Base-by-base conservation (phyloP, 345 rosid species). In the Carallia pectinifolia region DNA sequence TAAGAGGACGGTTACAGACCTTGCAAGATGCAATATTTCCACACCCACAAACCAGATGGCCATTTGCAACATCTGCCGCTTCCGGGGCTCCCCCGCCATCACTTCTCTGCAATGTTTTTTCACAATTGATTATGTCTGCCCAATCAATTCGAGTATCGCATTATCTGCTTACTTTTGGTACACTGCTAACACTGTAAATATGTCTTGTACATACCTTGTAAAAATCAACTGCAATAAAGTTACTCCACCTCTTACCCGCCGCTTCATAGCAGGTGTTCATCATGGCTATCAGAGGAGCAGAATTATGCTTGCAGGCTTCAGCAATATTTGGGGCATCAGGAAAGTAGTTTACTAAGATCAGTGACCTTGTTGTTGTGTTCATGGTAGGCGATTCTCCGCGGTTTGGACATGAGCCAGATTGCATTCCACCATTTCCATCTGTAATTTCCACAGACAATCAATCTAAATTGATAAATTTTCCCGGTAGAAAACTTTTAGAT, bases 171-270 rank as follows among this genome's bases (percentile, higher is more conserved):
- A 44, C 48, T 9, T 3, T 44, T 15, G 3, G 50, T 15, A 44
- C 3, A 44, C 50, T 3, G 16, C 12, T 44, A 40, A 38, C 5
- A 44, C 5, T 13, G 17, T 44, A 44, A 12, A 44, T 12, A 44
- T 5, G 7, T 18, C 9, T 17, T 54, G 13, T 61, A 56, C 16
- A 56, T 56, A 77, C 77, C 80, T 52, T 72, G 67, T 72, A 77
- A 48, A 64, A 72, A 58, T 72, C 81, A 62, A 77, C 77, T 7
- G 81, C 73, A 34, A 77, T 68, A 76, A 77, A 77, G 69, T 77
- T 72, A 39, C 74, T 63, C 81, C 81, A 77, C 16, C 81, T 66
- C 27, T 68, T 72, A 6, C 74, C 68, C 0, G 81, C 66, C 37
- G 77, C 77, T 7, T 29, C 34, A 44, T 73, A 29, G 15, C 81